Evolutionary conservation across 768 basidiomycete genomes (phyloP), one percentile per base, ranked within the genome.

Genomic region (Holtermanniella nyarrowii): DNA sequence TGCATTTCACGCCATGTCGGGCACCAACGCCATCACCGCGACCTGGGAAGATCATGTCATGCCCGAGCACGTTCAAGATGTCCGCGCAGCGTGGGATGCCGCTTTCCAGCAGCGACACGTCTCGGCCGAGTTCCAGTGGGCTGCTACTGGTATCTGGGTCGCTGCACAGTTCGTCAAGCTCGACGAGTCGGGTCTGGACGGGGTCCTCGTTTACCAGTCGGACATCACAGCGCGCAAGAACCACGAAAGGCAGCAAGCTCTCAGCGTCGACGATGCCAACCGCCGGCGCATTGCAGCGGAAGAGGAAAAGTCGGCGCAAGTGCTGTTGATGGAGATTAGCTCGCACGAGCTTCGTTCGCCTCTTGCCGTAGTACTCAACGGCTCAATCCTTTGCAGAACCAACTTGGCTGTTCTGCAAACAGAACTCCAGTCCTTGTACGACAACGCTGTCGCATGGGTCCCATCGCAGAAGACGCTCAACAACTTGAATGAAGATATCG

Each of bases 281-380:
- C 50, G 66, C 46, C 43, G 69, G 25, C 44, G 66, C n/a, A 49
- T 61, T 13, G 62, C 62, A 22, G 70, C 70, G 0, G 72, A 68
- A 49, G 66, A 68, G 52, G 70, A 68, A 43, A 66, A 70, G 43
- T 65, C 73, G 2, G 71, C 68, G 31, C 74, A 75, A 55, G 72
- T 74, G 56, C 61, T 75, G 23, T 56, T 76, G 23, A 71, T 75
- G 41, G 74, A 74, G 47, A 72, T 74, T 22, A 74, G 72, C 0
- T 71, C 73, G 51, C 70, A 61, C 21, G 16, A 46, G 24, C 46
- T 69, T 3, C 52, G 62, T 20, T 59, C 63, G 50, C 66, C 63
- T 20, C 57, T 65, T 22, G 63, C 61, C 20, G 66, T 66, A 3
- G 63, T 69, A 49, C 59, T 70, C 10, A 66, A 72, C 49, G 73